Evolutionary conservation across 768 basidiomycete genomes (phyloP).

Genomic region (Leccinum aurantiacum): DNA sequence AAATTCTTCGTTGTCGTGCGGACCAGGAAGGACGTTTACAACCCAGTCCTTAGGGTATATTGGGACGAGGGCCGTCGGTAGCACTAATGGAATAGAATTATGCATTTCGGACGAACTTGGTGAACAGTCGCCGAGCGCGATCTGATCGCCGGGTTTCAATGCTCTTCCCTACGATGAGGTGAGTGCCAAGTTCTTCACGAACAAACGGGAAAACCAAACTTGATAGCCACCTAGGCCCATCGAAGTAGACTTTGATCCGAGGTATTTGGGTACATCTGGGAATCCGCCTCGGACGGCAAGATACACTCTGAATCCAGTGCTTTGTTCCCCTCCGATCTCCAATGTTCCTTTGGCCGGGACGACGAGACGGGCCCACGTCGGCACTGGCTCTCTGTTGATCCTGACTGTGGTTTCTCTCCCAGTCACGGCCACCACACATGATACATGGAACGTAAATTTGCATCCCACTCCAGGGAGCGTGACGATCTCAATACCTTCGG

Average conservation of each 20-base stretch:
- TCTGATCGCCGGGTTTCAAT: conserved; percentile 49
- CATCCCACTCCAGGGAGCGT: conserved; percentile 44
- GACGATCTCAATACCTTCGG: conserved; percentile 58
- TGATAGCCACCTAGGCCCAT: conserved; percentile 63
- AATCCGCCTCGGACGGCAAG: conserved; percentile 60
- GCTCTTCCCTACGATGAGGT: conserved; percentile 45
- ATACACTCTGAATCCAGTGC: conserved; percentile 53
- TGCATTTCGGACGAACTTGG: conserved; percentile 20
- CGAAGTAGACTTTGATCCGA: conserved; percentile 66
- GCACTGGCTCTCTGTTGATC: conserved; percentile 38
- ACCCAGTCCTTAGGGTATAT: conserved; percentile 49
- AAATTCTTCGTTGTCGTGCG: conserved; percentile 60
- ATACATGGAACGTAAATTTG: conserved; percentile 49
- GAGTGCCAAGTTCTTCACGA: conserved; percentile 4
- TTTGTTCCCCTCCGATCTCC: conserved; percentile 33
- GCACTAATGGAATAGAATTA: conserved; percentile 8
- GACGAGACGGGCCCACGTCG: conserved; percentile 50
- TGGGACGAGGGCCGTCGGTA: conserved; percentile 38
- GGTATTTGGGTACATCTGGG: conserved; percentile 52
- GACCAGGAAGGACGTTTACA: conserved; percentile 57
- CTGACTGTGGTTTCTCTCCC: conserved; percentile 47
- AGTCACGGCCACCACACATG: conserved; percentile 53
- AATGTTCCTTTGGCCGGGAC: conserved; percentile 47
- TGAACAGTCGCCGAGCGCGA: conserved; percentile 39
- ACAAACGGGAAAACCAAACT: conserved; percentile 3